Conservation (phyloP, 495 filamentous ascomycete genomes). For the Chaetomium fimeti region DNA sequence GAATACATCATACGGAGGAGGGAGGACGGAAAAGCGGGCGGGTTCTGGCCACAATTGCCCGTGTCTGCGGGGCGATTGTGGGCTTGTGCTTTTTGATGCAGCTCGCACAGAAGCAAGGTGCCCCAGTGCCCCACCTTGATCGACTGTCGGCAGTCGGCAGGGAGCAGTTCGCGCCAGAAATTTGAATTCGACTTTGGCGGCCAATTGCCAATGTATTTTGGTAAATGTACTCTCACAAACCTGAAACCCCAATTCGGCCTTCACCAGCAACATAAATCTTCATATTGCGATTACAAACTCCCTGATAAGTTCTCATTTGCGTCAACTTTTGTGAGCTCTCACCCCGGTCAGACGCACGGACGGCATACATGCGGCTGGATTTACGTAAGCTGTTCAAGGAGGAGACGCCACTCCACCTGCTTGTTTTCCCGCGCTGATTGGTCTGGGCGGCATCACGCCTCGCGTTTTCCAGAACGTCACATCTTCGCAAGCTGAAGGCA, state of each 20-base stretch:
- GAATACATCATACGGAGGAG: too few relatives aligned
- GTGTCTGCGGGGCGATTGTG: too few relatives aligned
- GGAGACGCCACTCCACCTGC: slow-evolving; percentile 8
- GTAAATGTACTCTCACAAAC: not conserved
- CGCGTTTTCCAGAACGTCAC: slow-evolving; percentile 41
- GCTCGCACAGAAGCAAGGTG: not conserved
- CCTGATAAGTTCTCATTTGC: not conserved
- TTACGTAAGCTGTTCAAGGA: slow-evolving; percentile 25
- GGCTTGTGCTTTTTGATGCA: too few relatives aligned
- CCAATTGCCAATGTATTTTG: not conserved
- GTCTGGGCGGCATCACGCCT: slow-evolving; percentile 22
- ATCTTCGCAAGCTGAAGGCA: slow-evolving; percentile 28
- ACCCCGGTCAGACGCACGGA: slow-evolving; percentile 13
- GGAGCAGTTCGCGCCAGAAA: not conserved
- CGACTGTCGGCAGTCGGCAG: slow-evolving; percentile 5
- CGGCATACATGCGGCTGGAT: slow-evolving; percentile 10
- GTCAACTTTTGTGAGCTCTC: not conserved
- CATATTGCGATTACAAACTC: not conserved
- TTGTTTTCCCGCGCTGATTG: slow-evolving; percentile 17
- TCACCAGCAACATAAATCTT: not conserved
- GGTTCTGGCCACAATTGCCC: too few relatives aligned
- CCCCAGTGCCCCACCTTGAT: not conserved
- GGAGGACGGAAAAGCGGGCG: too few relatives aligned
- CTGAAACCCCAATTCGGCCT: not conserved
- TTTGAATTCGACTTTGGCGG: not conserved